Conservation (phyloP, 257 asterid genomes). For the Gentiana macrophylla region DNA sequence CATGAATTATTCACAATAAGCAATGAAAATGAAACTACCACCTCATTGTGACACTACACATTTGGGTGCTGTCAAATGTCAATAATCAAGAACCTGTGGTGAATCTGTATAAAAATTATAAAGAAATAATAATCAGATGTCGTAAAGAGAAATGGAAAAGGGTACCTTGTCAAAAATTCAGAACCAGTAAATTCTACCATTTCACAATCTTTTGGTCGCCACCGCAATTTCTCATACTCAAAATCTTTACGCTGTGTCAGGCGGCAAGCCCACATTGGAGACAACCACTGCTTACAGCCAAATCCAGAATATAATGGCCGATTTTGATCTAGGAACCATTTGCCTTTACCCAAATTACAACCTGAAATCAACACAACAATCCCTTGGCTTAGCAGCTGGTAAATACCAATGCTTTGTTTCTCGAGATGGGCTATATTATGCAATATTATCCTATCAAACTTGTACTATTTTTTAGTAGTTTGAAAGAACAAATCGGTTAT, state of each 20-base stretch:
- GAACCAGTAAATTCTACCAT: constrained; percentile 61
- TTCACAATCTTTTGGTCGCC: constrained; percentile 69
- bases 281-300: constrained; percentile 86
- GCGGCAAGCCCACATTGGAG: constrained; percentile 97
- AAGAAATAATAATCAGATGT: no score
- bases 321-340: constrained; percentile 61
- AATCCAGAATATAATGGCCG: constrained; percentile 77
- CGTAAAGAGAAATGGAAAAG: no score
- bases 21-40: background rate
- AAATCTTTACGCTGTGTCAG: constrained; percentile 80
- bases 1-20: constrained; percentile 12
- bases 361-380: constrained; percentile 5
- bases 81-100: no score
- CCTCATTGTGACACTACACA: no score
- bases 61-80: no score
- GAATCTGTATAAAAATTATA: no score
- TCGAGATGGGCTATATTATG: no score
- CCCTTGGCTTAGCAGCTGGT: background rate
- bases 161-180: constrained; percentile 10
- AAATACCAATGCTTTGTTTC: no score
- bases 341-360: constrained; percentile 60
- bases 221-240: constrained; percentile 73
- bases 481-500: no score
- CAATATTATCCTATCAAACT: no score
- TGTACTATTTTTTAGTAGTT: no score